phyloP scores from a whole-genome alignment of 441 rosid species.

The Biscutella laevigata region DNA sequence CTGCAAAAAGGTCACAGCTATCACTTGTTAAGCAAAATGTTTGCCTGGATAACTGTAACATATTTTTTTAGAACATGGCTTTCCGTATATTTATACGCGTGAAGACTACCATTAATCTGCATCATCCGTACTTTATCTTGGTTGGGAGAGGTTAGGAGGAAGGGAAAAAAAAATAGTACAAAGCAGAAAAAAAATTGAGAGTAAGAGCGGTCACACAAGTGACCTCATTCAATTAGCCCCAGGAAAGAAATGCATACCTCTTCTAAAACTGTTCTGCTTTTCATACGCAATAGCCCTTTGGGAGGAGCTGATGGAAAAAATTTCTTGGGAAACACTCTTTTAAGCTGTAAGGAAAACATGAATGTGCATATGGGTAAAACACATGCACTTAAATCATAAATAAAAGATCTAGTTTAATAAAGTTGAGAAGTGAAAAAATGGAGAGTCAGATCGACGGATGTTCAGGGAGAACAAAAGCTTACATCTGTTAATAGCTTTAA shows the following conservation, averaged over 20 bases:
- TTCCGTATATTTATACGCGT: background rate
- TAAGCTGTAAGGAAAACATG: constrained; percentile 49
- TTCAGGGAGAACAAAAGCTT: constrained; percentile 23
- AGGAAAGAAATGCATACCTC: constrained; percentile 49
- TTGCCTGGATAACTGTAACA: background rate
- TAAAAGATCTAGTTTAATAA: too few relatives aligned
- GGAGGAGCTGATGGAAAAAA: constrained; percentile 81
- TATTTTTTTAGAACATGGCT: constrained; percentile 7
- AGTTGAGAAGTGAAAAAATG: background rate
- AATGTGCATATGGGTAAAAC: background rate
- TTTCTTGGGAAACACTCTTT: constrained; percentile 64
- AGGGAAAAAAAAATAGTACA: background rate
- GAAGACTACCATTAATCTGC: background rate
- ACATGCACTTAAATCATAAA: background rate
- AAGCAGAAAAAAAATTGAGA: background rate
- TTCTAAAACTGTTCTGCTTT: constrained; percentile 74
- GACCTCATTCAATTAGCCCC: background rate
- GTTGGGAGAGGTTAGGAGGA: background rate
- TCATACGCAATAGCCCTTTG: constrained; percentile 74
- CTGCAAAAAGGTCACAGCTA: constrained; percentile 49
- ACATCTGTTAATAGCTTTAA: constrained; percentile 77
- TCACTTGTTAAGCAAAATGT: constrained; percentile 10
- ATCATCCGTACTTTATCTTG: background rate
- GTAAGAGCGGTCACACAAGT: constrained; percentile 12
- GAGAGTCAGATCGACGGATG: background rate